These are phyloP conservation scores for Debaryomyces nepalensis DNA, from an alignment of 1,139 yeast species.

Conservation along the genomic window DNA sequence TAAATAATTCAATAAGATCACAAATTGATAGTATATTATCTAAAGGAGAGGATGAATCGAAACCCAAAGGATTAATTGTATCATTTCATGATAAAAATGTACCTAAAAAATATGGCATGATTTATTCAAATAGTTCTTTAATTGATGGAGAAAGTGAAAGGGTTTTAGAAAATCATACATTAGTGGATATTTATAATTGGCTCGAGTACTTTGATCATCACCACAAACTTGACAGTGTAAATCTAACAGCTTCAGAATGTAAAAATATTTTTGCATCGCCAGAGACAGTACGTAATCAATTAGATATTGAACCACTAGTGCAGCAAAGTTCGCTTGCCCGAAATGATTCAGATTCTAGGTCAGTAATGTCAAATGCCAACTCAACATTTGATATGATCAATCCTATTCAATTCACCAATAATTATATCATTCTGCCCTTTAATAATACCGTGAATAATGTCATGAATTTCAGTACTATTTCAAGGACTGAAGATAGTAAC, in stretches of 20 bases:
- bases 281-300: not conserved
- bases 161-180: conserved; percentile 19
- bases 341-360: conserved; percentile 13
- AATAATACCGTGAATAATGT: conserved; percentile 43
- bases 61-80: conserved; percentile 35
- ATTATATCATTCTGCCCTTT: conserved; percentile 45
- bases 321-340: not conserved
- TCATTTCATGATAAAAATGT: conserved; percentile 28
- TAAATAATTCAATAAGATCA: conserved; percentile 22
- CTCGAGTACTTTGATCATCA: conserved; percentile 41
- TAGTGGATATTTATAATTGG: conserved; percentile 37
- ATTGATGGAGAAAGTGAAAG: conserved; percentile 15
- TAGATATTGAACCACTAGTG: conserved; percentile 3
- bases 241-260: conserved; percentile 23
- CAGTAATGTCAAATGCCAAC: conserved; percentile 18
- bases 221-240: conserved; percentile 28
- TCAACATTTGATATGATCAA: conserved; percentile 37
- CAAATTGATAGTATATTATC: conserved; percentile 26
- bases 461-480: conserved; percentile 24
- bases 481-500: no score
- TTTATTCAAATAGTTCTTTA: conserved; percentile 25
- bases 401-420: conserved; percentile 42
- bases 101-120: conserved; percentile 41
- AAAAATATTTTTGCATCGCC: conserved; percentile 27
- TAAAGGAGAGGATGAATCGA: conserved; percentile 13